Conservation (phyloP, 2,329 filamentous ascomycete species). For the Mariannaea elegans region DNA sequence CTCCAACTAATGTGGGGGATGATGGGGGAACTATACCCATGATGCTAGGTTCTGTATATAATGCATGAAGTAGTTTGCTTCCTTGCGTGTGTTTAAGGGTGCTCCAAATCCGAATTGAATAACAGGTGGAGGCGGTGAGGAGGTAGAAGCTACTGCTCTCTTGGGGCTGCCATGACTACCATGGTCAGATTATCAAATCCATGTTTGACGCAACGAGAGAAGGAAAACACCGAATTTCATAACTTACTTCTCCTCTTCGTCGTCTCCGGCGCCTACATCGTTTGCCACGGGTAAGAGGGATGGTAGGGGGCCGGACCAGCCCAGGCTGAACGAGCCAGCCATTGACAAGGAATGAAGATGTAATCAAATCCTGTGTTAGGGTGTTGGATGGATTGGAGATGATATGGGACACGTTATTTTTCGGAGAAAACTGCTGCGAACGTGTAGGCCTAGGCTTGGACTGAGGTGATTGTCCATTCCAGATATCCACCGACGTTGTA, state of each 20-base stretch:
- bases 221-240: background rate
- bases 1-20: background rate
- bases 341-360: constrained; percentile 1
- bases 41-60: constrained; percentile 30
- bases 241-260: constrained; percentile 11
- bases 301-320: constrained; percentile 25
- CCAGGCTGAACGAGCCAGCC: constrained; percentile 19
- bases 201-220: background rate
- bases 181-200: background rate
- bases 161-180: background rate
- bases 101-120: constrained; percentile 26
- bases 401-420: background rate
- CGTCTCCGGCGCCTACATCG: background rate
- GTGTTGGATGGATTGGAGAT: background rate
- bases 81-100: constrained; percentile 27
- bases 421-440: background rate
- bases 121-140: constrained; percentile 15
- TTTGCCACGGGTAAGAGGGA: constrained; percentile 23
- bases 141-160: background rate
- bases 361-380: background rate
- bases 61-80: constrained; percentile 30
- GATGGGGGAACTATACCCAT: constrained; percentile 20
- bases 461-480: background rate
- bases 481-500: background rate
- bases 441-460: background rate